Base-by-base conservation (phyloP, 495 filamentous ascomycete genomes). In the Lophiotrema nucula region DNA sequence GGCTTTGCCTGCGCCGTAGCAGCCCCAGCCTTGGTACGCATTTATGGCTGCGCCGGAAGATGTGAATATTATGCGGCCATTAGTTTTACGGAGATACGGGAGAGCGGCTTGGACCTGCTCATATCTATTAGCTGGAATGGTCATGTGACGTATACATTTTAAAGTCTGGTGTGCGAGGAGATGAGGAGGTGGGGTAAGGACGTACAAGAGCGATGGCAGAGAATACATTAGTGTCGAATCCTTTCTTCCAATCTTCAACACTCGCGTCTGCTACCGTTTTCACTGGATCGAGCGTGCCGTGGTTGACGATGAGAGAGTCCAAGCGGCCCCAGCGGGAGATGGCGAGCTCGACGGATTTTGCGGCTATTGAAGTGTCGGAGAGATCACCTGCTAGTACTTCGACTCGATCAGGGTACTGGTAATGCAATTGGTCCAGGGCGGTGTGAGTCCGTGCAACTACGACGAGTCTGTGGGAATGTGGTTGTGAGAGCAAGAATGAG, bases 1-100 rank as follows among this genome's bases (percentile, higher is more conserved):
- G 2, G 93, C 92, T 71, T 97, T 97, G 13, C 85, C 85, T 2
- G 88, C 81, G 3, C 89, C 90, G 66, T 98, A 98, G 0, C 79
- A 73, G 45, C 76, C 83, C 92, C 93, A 97, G 1, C 83, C 83
- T 0, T 76, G 71, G 68, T 92, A 95, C 2, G 78, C 83, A 3
- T 12, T 43, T 19, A 42, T 33, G 1, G 54, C 45, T 18, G 53
- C 59, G 11, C 71, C 71, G 18, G 72, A 74, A 4, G 70, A 73
- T n/a, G 58, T 67, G 35, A 75, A 48, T n/a, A 75, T 63, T 33
- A 74, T 71, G 11, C 56, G 33, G 13, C 73, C 73, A 4, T 65
- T 47, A 4, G 62, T 74, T 48, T 83, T 69, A 4, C 90, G 83
- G 21, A 98, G 77, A 44, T 81, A 77, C 0, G 87, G 85, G 26